These are phyloP conservation scores for Naematelia encephala DNA, from an alignment of 768 basidiomycete species.

Conservation along the genomic window DNA sequence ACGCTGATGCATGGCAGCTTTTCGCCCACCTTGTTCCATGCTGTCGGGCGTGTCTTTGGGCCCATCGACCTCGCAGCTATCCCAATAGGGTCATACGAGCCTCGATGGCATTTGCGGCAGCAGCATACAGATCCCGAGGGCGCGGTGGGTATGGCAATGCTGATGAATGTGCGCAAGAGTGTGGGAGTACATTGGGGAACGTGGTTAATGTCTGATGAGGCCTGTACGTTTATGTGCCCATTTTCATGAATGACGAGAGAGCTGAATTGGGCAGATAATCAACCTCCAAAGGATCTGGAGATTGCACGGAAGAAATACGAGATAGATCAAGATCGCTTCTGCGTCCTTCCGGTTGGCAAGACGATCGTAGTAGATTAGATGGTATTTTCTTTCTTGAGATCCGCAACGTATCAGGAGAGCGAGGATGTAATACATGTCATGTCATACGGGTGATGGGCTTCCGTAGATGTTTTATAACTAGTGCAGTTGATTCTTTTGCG, in stretches of 20 bases:
- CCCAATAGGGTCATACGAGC: slow-evolving; percentile 50
- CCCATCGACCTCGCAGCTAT: slow-evolving; percentile 46
- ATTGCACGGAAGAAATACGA: slow-evolving; percentile 31
- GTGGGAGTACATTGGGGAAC: slow-evolving; percentile 50
- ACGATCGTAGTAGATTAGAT: slow-evolving; percentile 33
- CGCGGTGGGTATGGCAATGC: slow-evolving; percentile 42
- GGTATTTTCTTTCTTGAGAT: too few species aligned
- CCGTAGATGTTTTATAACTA: background rate
- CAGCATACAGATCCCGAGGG: slow-evolving; percentile 49
- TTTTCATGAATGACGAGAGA: background rate
- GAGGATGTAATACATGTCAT: background rate
- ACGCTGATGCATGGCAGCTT: slow-evolving; percentile 26
- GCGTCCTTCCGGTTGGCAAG: slow-evolving; percentile 33
- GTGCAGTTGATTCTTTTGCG: slow-evolving; percentile 40
- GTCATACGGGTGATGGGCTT: too few species aligned
- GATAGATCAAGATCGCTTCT: slow-evolving; percentile 22
- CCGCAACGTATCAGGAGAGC: too few species aligned
- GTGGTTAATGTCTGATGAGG: slow-evolving; percentile 44
- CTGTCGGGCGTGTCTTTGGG: slow-evolving; percentile 43
- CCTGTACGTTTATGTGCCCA: slow-evolving; percentile 26
- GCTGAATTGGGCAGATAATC: slow-evolving; percentile 28
- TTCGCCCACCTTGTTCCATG: slow-evolving; percentile 42
- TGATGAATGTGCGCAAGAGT: slow-evolving; percentile 35
- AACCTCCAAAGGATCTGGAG: slow-evolving; percentile 37
- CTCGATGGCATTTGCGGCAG: slow-evolving; percentile 44